Evolutionary conservation across 2,329 filamentous ascomycete genomes (phyloP).

Genomic region (Stachybotrys elegans): DNA sequence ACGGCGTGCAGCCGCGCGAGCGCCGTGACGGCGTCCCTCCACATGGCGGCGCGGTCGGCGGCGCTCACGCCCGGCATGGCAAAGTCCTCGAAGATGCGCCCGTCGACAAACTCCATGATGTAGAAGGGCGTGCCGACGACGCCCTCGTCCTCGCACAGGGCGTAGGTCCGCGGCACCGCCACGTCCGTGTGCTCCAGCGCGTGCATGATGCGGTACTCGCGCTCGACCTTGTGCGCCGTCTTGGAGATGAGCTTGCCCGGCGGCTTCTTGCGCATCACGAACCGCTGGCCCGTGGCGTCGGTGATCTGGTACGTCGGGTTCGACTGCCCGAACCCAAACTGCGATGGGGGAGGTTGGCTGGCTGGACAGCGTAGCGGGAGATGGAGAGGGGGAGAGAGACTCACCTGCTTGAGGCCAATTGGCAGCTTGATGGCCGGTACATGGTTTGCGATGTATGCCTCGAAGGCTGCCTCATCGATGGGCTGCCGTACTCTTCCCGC

Average conservation of each 20-base stretch:
- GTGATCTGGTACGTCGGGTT: conserved; percentile 96
- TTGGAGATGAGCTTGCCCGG: conserved; percentile 90
- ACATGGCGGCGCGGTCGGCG: conserved; percentile 71
- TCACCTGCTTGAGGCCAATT: conserved; percentile 82
- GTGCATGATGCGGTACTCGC: conserved; percentile 87
- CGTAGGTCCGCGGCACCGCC: conserved; percentile 77
- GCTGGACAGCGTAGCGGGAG: conserved; percentile 3
- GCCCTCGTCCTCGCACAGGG: conserved; percentile 75
- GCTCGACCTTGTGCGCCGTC: conserved; percentile 93
- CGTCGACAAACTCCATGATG: conserved; percentile 93
- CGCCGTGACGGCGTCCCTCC: conserved; percentile 77
- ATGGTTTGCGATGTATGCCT: conserved; percentile 69
- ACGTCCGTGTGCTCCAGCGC: conserved; percentile 76
- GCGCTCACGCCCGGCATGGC: conserved; percentile 68
- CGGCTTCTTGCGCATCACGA: conserved; percentile 95
- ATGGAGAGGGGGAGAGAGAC: conserved; percentile 9
- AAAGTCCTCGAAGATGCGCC: conserved; percentile 88
- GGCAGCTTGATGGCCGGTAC: conserved; percentile 83
- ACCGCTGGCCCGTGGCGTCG: conserved; percentile 62
- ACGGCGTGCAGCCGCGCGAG: conserved; percentile 83
- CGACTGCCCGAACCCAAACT: conserved; percentile 97
- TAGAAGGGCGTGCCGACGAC: conserved; percentile 92
- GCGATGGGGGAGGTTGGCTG: conserved; percentile 7
- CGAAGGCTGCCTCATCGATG: conserved; percentile 75
- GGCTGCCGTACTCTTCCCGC: conserved; percentile 85